phyloP scores from a whole-genome alignment of 768 basidiomycete genomes.

The Naganishia randhawae region DNA sequence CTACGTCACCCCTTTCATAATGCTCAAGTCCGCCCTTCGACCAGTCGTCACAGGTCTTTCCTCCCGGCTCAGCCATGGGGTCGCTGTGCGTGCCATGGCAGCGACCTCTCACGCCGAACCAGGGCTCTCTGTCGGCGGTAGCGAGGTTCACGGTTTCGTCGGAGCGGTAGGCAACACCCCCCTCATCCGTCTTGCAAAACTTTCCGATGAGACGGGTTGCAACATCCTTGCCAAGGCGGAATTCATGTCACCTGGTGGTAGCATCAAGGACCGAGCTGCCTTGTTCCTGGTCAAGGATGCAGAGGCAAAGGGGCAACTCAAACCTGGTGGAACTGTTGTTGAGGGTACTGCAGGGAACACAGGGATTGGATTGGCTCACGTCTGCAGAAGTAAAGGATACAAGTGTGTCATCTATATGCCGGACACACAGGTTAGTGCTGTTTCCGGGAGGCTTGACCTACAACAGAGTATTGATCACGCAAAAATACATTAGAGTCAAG shows the following conservation, averaged over 20 bases:
- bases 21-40: conserved; percentile 26
- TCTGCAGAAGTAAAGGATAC: conserved; percentile 88
- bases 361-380: conserved; percentile 79
- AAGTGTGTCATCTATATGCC: conserved; percentile 99
- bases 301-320: conserved; percentile 78
- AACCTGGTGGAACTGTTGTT: conserved; percentile 91
- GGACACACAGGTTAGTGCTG: conserved; percentile 66
- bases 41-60: conserved; percentile 5
- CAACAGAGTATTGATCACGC: background rate
- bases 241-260: conserved; percentile 96
- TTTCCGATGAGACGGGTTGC: conserved; percentile 78
- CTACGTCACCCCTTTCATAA: background rate
- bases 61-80: background rate
- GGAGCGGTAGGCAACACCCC: conserved; percentile 88
- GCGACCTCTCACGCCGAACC: conserved; percentile 7
- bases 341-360: conserved; percentile 99
- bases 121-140: conserved; percentile 25
- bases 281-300: conserved; percentile 81
- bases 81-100: conserved; percentile 10
- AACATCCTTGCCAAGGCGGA: conserved; percentile 93
- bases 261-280: conserved; percentile 95
- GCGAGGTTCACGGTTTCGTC: conserved; percentile 64
- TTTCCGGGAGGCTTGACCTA: background rate
- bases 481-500: conserved; percentile 65
- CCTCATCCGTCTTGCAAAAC: conserved; percentile 71